A percentile compares a stretch with the other conserved stretches of the same genome.
These are phyloP conservation scores for Gentiana straminea DNA, from an alignment of 257 asterid genomes.

Conservation along the genomic window DNA sequence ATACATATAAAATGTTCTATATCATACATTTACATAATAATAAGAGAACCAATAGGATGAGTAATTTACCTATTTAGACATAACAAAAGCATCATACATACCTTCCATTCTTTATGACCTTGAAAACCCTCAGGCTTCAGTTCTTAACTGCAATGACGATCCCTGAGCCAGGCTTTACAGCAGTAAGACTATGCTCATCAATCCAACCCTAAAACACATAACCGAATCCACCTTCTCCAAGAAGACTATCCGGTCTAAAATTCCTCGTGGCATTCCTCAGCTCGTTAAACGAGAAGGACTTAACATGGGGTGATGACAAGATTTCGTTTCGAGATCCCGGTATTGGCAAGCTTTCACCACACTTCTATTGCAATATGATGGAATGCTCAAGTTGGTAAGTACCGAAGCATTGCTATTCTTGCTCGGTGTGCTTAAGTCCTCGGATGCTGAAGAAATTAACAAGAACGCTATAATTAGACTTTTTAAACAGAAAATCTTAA, in stretches of 20 bases:
- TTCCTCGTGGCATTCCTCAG: slow-evolving; percentile 75
- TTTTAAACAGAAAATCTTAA: too few species aligned
- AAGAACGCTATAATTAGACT: too few species aligned
- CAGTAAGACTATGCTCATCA: slow-evolving; percentile 57
- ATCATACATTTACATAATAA: too few species aligned
- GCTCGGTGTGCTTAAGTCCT: slow-evolving; percentile 36
- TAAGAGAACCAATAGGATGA: slow-evolving; percentile 7
- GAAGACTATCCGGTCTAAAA: slow-evolving; percentile 85
- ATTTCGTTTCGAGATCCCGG: slow-evolving; percentile 83
- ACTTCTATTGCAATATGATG: slow-evolving; percentile 49
- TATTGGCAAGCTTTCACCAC: slow-evolving; percentile 54
- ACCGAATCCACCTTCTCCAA: slow-evolving; percentile 98
- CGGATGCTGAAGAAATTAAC: slow-evolving; percentile 19
- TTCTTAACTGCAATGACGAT: slow-evolving; percentile 90
- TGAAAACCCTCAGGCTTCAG: slow-evolving; percentile 95
- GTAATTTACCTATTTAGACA: slow-evolving; percentile 48
- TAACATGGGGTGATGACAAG: slow-evolving; percentile 66
- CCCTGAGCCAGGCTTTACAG: slow-evolving; percentile 73
- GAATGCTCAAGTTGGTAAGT: slow-evolving; percentile 42
- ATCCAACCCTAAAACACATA: slow-evolving; percentile 95
- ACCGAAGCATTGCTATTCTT: slow-evolving; percentile 34
- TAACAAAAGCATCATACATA: slow-evolving; percentile 20
- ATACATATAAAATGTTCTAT: too few species aligned
- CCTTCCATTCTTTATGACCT: slow-evolving; percentile 99
- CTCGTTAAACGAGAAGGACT: slow-evolving; percentile 71